Base-by-base conservation (phyloP, 2,329 filamentous ascomycete species). In the Epichloe baconii region DNA sequence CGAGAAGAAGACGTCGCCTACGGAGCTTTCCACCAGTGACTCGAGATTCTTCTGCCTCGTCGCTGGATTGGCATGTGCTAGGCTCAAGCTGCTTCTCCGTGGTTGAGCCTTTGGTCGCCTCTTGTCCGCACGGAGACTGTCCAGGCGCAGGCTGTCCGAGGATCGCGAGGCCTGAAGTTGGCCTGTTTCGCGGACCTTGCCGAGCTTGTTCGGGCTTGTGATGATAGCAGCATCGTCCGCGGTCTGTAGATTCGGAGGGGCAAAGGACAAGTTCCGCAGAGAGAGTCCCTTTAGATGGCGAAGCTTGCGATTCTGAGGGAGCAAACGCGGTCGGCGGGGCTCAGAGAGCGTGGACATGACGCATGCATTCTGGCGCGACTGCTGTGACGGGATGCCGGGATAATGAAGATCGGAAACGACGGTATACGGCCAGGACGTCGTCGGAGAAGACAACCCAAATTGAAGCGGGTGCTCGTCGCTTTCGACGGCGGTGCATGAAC, bases 1-100 rank as follows among this genome's bases (percentile, higher is more conserved):
- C 3, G 88, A 86, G 66, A 95, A 93, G 75, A 95, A 96, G 15
- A 84, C 82, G 68, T 96, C 86, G n/a, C 84, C 88, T 68, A 93
- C 82, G 48, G 80, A 77, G 58, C 75, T 79, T 49, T 82, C 80
- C 31, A 86, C 79, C 7, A 87, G 77, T 57, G 83, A 76, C 65
- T 93, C 86, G 42, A 95, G 71, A 63, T 82, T 84, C 66, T 81
- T 82, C 71, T 95, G 89, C 50, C 88, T 67, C 26, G 71, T 68
- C 3, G 68, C 54, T 0, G 75, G 74, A 46, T 61, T 76, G 14
- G 67, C 66, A 43, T 70, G 69, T 48, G 69, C 69, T n/a, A 77
- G 60, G 44, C 69, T 74, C 34, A 75, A 68, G 61, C 77, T 78
- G 36, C 73, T 70, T 45, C 73, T 65, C 1, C 76, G 69, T n/a